These are phyloP conservation scores for Amanita rimosa DNA, from an alignment of 768 basidiomycete species.

Conservation along the genomic window DNA sequence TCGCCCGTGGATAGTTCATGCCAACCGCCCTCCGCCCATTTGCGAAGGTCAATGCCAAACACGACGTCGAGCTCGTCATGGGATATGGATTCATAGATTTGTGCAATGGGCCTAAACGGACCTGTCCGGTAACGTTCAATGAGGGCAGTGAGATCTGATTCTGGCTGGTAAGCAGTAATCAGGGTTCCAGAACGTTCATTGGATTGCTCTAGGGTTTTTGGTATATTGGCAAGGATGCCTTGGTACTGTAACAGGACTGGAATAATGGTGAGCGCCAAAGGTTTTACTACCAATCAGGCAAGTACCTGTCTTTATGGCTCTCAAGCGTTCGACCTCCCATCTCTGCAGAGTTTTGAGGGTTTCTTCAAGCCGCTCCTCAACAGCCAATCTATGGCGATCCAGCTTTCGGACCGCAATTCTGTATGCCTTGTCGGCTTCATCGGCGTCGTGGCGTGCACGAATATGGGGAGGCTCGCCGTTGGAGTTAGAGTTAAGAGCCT, in stretches of 20 bases:
- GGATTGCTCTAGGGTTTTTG: constrained; percentile 52
- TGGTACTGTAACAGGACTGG: constrained; percentile 81
- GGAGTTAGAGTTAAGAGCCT: constrained; percentile 44
- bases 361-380: constrained; percentile 83
- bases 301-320: constrained; percentile 74
- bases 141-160: constrained; percentile 74
- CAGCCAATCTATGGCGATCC: constrained; percentile 72
- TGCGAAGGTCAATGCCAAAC: constrained; percentile 86
- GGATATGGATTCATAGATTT: constrained; percentile 76
- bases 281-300: background rate
- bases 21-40: constrained; percentile 85
- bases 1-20: constrained; percentile 40
- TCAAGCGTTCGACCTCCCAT: constrained; percentile 78
- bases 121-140: constrained; percentile 93
- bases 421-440: constrained; percentile 71
- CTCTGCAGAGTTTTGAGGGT: constrained; percentile 68
- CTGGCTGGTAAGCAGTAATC: constrained; percentile 79
- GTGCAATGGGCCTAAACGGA: constrained; percentile 79
- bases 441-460: constrained; percentile 65
- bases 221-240: constrained; percentile 63
- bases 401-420: constrained; percentile 71
- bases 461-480: constrained; percentile 57
- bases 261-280: background rate
- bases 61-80: constrained; percentile 80
- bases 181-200: constrained; percentile 64